Evolutionary conservation across 2,329 filamentous ascomycete genomes (phyloP), one percentile per base, ranked within the genome.

Genomic region (Colletotrichum liriopes): DNA sequence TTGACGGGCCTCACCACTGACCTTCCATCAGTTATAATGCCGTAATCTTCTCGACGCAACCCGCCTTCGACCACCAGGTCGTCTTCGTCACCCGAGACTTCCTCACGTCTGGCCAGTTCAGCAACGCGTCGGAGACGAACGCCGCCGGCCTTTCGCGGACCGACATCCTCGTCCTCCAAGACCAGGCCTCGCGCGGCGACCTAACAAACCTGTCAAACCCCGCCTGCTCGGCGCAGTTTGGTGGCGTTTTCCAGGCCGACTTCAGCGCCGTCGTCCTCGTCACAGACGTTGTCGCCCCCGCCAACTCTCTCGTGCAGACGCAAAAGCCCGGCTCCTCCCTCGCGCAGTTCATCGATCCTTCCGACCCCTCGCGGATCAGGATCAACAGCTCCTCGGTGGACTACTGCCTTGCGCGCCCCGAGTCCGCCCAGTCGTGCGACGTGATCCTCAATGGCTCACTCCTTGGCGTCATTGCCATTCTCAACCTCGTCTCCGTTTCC

Each of bases 11-110:
- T 41, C n/a, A 54, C 61, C 41, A 67, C 77, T 79, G 60, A 79
- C 75, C 47, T 29, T 29, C 41, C 16, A 23, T 29, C 71, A 87
- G 86, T 77, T 88, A 87, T 84, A 88, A 88, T 84, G 81, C 86
- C 72, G 77, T 87, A 79, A 82, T 88, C 58, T 85, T 84, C 71
- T 83, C 82, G 71, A 83, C 82, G 14, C 80, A 82, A 56, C 78
- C 80, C 49, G 79, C 79, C 41, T 67, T 79, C n/a, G 74, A 77
- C 65, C 78, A 80, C 68, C 78, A 79, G 52, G 73, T 83, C 26
- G 74, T 82, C 52, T 76, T 83, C 60, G 82, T 84, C 62, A 78
- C 79, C 56, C 76, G 77, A 45, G 77, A 77, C 45, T 85, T 85
- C 72, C 67, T 82, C 55, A 74, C 75, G 26, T 82, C 83, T 29